phyloP scores from a whole-genome alignment of 2,329 filamentous ascomycete species.

The Fusarium sp. region DNA sequence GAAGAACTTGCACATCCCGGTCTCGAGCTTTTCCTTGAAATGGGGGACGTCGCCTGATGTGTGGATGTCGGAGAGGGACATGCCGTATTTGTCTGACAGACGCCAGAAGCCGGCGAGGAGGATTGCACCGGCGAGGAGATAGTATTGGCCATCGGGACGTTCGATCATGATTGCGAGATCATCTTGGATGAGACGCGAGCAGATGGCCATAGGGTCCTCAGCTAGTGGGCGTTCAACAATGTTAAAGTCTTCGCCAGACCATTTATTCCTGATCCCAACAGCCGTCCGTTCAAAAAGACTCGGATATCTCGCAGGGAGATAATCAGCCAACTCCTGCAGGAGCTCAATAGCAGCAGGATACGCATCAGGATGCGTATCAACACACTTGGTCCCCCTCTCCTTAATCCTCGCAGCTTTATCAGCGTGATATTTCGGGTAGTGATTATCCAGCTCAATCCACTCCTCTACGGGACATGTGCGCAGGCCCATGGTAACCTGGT shows the following conservation, averaged over 20 bases:
- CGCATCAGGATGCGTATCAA: slow-evolving; percentile 72
- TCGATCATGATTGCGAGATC: slow-evolving; percentile 88
- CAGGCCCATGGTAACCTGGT: slow-evolving; percentile 80
- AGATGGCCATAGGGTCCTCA: slow-evolving; percentile 82
- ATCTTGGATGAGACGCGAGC: slow-evolving; percentile 78
- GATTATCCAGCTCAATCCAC: slow-evolving; percentile 87
- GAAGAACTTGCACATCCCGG: slow-evolving; percentile 85
- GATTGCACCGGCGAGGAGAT: slow-evolving; percentile 78
- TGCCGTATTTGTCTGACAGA: slow-evolving; percentile 80
- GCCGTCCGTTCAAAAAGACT: slow-evolving; percentile 69
- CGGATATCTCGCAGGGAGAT: slow-evolving; percentile 80
- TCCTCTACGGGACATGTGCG: slow-evolving; percentile 74
- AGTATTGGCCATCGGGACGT: slow-evolving; percentile 77
- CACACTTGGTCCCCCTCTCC: slow-evolving; percentile 73
- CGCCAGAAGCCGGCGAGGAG: slow-evolving; percentile 86
- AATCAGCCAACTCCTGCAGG: slow-evolving; percentile 74
- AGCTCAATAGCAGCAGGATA: slow-evolving; percentile 78
- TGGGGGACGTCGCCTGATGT: slow-evolving; percentile 79
- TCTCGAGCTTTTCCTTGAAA: slow-evolving; percentile 74
- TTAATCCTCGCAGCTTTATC: slow-evolving; percentile 74
- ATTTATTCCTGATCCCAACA: slow-evolving; percentile 73
- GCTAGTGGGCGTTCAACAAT: slow-evolving; percentile 67
- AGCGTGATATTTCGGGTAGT: slow-evolving; percentile 76
- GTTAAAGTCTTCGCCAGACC: slow-evolving; percentile 77
- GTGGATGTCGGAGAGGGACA: slow-evolving; percentile 82